phyloP scores from a whole-genome alignment of 2,329 filamentous ascomycete species.

The Hymenoscyphus scutula region DNA sequence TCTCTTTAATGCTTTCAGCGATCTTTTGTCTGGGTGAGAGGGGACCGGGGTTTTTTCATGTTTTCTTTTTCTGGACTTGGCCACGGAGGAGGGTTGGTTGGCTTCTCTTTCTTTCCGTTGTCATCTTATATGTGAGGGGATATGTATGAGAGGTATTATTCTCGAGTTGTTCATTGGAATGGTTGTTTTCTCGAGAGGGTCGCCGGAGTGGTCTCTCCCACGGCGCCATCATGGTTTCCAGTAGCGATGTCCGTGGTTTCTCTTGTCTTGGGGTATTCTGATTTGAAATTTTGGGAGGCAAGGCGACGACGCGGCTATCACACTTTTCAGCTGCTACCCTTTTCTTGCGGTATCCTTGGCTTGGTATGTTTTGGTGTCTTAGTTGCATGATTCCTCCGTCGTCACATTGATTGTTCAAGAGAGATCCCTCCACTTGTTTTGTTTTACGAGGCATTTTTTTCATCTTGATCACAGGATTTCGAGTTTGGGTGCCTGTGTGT shows the following conservation, averaged over 20 bases:
- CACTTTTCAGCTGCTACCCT: constrained; percentile 27
- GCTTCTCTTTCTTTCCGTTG: constrained; percentile 16
- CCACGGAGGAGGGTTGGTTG: constrained; percentile 28
- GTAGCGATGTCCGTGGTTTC: constrained; percentile 3
- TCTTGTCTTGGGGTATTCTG: constrained; percentile 15
- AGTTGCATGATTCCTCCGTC: constrained; percentile 27
- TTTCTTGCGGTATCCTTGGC: constrained; percentile 19
- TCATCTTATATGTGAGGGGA: constrained; percentile 2
- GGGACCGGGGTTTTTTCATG: constrained; percentile 25
- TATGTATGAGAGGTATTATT: constrained; percentile 15
- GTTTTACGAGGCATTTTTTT: not conserved
- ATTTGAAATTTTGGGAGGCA: constrained; percentile 15
- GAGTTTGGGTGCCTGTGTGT: too few species aligned
- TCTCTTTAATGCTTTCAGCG: constrained; percentile 34
- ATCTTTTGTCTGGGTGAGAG: constrained; percentile 27
- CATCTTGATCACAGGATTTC: too few species aligned
- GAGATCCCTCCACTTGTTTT: constrained; percentile 22
- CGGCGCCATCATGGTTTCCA: too few species aligned
- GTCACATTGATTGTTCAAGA: constrained; percentile 32
- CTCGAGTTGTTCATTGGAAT: constrained; percentile 18
- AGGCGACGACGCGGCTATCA: constrained; percentile 19
- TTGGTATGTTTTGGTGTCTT: constrained; percentile 13
- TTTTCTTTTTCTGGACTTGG: constrained; percentile 27
- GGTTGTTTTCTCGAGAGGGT: not conserved
- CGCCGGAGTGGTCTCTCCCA: too few species aligned